Percentiles rank a stretch among this genome's conserved stretches.
These are phyloP conservation scores for Boletus reticuloceps DNA, from an alignment of 768 basidiomycete species.

Conservation along the genomic window DNA sequence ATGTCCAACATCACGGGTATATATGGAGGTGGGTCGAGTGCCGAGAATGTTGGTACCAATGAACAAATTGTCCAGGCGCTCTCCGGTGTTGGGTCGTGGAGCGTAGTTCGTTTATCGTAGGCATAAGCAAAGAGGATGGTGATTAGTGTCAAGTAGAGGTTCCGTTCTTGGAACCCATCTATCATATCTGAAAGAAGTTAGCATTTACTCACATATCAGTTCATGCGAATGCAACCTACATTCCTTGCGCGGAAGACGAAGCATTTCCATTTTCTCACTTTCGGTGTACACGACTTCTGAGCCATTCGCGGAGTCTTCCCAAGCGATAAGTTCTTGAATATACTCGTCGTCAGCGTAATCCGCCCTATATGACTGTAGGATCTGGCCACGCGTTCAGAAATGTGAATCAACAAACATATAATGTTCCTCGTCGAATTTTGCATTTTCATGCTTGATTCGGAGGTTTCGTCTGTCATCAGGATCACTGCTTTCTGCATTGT, in stretches of 20 bases:
- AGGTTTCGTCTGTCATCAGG: constrained; percentile 48
- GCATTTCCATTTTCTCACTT: constrained; percentile 65
- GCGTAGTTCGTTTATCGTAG: constrained; percentile 78
- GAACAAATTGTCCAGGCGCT: constrained; percentile 83
- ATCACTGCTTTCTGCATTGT: constrained; percentile 57
- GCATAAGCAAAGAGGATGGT: constrained; percentile 76
- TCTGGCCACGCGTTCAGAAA: background rate
- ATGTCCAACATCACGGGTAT: constrained; percentile 13
- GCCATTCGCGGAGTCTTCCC: constrained; percentile 54
- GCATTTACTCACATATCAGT: background rate
- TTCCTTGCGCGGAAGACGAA: constrained; percentile 52
- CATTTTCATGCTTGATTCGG: constrained; percentile 62
- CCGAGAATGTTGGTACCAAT: constrained; percentile 76
- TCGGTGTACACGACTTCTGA: constrained; percentile 59
- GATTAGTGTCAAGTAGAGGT: constrained; percentile 66
- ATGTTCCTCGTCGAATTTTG: constrained; percentile 81
- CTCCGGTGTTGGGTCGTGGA: constrained; percentile 79
- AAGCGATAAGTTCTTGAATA: constrained; percentile 66
- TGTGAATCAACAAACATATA: constrained; percentile 60
- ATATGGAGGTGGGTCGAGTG: constrained; percentile 71
- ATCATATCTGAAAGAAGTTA: constrained; percentile 53
- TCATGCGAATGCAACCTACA: constrained; percentile 35
- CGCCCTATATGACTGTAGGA: constrained; percentile 48
- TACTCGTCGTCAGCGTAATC: constrained; percentile 77
- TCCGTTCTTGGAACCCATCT: constrained; percentile 51